Evolutionary conservation across 2,329 filamentous ascomycete species (phyloP).

Genomic region (Botryotinia calthae): DNA sequence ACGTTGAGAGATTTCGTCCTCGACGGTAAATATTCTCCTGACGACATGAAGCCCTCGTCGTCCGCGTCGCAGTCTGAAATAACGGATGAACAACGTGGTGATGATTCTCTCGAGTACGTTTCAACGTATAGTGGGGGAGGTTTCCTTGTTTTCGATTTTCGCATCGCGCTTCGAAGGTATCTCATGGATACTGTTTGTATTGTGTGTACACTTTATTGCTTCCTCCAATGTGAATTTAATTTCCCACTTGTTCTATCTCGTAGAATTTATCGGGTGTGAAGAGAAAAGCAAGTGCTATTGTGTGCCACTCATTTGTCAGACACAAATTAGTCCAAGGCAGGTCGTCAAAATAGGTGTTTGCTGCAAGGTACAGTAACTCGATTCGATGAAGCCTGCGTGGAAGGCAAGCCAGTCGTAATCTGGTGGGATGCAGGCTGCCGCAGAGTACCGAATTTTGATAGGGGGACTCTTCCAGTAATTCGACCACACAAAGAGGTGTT

Average conservation of each 20-base stretch:
- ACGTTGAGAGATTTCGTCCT: conserved; percentile 48
- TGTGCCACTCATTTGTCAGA: conserved; percentile 31
- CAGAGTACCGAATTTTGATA: conserved; percentile 30
- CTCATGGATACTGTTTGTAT: conserved; percentile 58
- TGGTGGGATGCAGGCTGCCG: conserved; percentile 35
- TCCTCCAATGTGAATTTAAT: conserved; percentile 7
- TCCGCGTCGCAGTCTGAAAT: conserved; percentile 45
- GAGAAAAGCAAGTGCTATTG: conserved; percentile 28
- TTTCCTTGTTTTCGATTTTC: conserved; percentile 39
- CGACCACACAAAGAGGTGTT: conserved; percentile 26
- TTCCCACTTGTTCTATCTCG: conserved; percentile 12
- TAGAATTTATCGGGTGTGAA: conserved; percentile 21
- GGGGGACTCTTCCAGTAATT: conserved; percentile 22
- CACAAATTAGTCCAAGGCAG: conserved; percentile 26
- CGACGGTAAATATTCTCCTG: conserved; percentile 43
- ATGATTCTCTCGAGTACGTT: conserved; percentile 33
- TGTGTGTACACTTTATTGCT: conserved; percentile 21
- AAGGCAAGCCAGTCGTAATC: conserved; percentile 32
- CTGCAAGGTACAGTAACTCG: conserved; percentile 23
- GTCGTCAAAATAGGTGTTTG: conserved; percentile 28
- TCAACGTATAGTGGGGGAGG: conserved; percentile 36
- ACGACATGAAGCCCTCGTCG: conserved; percentile 50
- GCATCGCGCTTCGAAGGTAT: conserved; percentile 39
- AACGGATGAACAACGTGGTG: conserved; percentile 37
- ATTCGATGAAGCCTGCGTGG: conserved; percentile 24